Evolutionary conservation across 208 protist genomes (phyloP).

Genomic region (Leptomonas pyrrhocoris): DNA sequence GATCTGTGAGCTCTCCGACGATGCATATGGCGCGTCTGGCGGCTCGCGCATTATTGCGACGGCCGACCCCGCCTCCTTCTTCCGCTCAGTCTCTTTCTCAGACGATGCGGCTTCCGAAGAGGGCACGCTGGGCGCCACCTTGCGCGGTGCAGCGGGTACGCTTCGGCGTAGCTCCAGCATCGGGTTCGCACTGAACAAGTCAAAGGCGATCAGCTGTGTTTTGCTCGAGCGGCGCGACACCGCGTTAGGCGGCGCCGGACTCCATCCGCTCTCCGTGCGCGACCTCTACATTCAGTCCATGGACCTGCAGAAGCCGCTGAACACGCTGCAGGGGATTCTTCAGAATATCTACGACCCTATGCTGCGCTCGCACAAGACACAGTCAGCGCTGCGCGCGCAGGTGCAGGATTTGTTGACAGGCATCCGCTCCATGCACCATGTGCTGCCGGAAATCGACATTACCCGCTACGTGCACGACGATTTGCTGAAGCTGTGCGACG

Average conservation of each 20-base stretch:
- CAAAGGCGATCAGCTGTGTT: slow-evolving; percentile 33
- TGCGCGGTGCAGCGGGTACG: background rate
- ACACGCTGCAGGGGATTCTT: slow-evolving; percentile 61
- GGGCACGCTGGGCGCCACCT: slow-evolving; percentile 1
- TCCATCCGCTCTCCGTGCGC: slow-evolving; percentile 36
- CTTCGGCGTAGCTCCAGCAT: background rate
- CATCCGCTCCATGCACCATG: slow-evolving; percentile 58
- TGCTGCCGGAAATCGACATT: slow-evolving; percentile 68
- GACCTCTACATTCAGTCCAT: slow-evolving; percentile 75
- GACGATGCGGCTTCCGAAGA: slow-evolving; percentile 9
- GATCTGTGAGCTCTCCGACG: slow-evolving; percentile 18
- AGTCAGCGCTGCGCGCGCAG: slow-evolving; percentile 50
- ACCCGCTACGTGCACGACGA: slow-evolving; percentile 75
- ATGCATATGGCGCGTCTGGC: background rate
- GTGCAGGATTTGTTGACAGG: slow-evolving; percentile 79
- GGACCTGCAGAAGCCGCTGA: slow-evolving; percentile 61
- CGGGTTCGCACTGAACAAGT: background rate
- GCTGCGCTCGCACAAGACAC: slow-evolving; percentile 42
- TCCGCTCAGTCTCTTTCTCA: slow-evolving; percentile 20
- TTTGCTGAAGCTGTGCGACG: slow-evolving; percentile 71
- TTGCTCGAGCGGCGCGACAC: slow-evolving; percentile 25
- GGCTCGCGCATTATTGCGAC: slow-evolving; percentile 41
- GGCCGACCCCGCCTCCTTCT: slow-evolving; percentile 36
- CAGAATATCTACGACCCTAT: slow-evolving; percentile 80
- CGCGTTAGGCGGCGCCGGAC: background rate